Evolutionary conservation across 169 alveolate genomes (phyloP).

Genomic region (Eimeria necatrix): DNA sequence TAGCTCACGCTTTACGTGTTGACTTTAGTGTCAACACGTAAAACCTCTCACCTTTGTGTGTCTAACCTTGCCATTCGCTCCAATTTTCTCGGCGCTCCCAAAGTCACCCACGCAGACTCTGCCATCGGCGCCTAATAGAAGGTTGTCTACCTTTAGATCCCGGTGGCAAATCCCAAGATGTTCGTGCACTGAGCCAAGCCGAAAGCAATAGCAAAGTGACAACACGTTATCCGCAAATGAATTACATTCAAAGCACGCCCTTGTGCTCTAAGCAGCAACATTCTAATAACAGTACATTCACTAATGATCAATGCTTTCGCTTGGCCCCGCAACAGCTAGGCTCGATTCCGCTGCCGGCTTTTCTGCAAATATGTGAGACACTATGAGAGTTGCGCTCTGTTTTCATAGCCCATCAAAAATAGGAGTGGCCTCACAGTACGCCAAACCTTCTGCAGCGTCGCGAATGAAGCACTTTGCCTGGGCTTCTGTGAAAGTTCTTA

Average conservation of each 20-base stretch:
- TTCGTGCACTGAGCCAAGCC: slow-evolving; percentile 79
- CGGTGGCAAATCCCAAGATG: slow-evolving; percentile 77
- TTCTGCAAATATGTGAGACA: not conserved
- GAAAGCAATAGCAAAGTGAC: not conserved
- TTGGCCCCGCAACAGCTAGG: not conserved
- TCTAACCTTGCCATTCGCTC: slow-evolving; percentile 71
- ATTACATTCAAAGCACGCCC: not conserved
- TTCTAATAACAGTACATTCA: too few relatives aligned
- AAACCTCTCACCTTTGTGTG: slow-evolving; percentile 77
- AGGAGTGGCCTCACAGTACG: slow-evolving; percentile 65
- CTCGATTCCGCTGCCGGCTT: not conserved
- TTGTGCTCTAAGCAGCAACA: not conserved
- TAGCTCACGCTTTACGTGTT: too few relatives aligned
- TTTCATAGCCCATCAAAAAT: not conserved
- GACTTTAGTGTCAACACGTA: not conserved
- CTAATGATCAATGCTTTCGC: not conserved
- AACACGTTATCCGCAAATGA: not conserved
- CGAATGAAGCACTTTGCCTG: slow-evolving; percentile 77
- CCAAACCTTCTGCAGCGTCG: slow-evolving; percentile 79
- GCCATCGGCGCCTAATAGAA: slow-evolving; percentile 80
- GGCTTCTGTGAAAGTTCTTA: slow-evolving; percentile 69
- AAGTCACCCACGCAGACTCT: slow-evolving; percentile 78
- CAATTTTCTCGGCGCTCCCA: slow-evolving; percentile 80
- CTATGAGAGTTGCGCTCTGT: not conserved
- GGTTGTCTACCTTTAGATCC: slow-evolving; percentile 81